Evolutionary conservation across 75 land plant species (phyloP).

Genomic region (Selaginella tamariscina): DNA sequence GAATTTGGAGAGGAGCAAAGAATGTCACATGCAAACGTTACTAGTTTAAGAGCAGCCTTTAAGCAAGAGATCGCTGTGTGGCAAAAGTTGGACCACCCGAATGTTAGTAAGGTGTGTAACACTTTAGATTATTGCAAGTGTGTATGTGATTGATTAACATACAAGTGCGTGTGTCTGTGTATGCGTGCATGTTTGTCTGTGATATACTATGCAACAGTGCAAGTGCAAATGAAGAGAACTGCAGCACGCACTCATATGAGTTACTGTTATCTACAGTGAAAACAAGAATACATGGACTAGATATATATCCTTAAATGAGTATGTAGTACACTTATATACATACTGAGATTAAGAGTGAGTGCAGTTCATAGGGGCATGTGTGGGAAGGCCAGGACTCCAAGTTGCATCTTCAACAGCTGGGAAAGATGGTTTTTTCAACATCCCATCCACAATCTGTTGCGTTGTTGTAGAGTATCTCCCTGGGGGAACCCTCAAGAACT

Average conservation of each 20-base stretch:
- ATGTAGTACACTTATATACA: too few relatives aligned
- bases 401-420: slow-evolving; percentile 46
- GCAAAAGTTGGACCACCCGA: slow-evolving; percentile 94
- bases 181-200: too few relatives aligned
- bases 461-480: slow-evolving; percentile 91
- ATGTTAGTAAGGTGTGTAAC: slow-evolving; percentile 56
- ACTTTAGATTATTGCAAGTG: background rate
- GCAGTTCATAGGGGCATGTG: slow-evolving; percentile 88
- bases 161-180: too few relatives aligned
- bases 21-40: slow-evolving; percentile 53
- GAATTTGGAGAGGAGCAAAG: slow-evolving; percentile 82
- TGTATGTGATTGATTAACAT: background rate
- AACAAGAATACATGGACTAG: too few relatives aligned
- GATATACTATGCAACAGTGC: too few relatives aligned
- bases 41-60: slow-evolving; percentile 45
- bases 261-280: too few relatives aligned
- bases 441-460: slow-evolving; percentile 63
- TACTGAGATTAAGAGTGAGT: too few relatives aligned
- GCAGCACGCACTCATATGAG: too few relatives aligned
- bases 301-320: too few relatives aligned
- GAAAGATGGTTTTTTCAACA: slow-evolving; percentile 57
- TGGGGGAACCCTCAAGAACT: slow-evolving; percentile 78
- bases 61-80: slow-evolving; percentile 88
- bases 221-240: too few relatives aligned
- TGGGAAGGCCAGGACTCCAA: slow-evolving; percentile 57